Evolutionary conservation across 495 filamentous ascomycete genomes (phyloP).

Genomic region (Neurospora cerealis): DNA sequence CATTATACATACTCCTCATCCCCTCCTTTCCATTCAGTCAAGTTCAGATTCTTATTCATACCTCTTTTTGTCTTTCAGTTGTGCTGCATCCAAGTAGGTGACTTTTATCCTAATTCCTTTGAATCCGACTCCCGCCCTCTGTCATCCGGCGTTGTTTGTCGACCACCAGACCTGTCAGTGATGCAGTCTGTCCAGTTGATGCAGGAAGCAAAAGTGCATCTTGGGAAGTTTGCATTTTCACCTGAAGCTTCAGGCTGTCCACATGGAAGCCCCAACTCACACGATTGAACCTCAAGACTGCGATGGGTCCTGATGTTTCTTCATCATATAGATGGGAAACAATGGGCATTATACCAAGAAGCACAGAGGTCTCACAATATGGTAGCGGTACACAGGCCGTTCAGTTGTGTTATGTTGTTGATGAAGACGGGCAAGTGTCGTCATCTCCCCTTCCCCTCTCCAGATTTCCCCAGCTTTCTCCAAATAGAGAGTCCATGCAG

Average conservation of each 20-base stretch:
- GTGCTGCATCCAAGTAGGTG: not conserved
- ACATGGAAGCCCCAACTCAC: not conserved
- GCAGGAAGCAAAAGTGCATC: not conserved
- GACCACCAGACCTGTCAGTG: not conserved
- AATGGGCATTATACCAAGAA: not conserved
- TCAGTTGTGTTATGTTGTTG: not conserved
- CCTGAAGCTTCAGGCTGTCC: not conserved
- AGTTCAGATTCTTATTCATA: not conserved
- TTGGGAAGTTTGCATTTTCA: not conserved
- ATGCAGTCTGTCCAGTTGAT: not conserved
- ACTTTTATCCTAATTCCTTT: not conserved
- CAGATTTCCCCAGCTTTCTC: not conserved
- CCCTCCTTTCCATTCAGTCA: not conserved
- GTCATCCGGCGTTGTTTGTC: not conserved
- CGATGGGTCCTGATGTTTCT: not conserved
- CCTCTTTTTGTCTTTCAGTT: not conserved
- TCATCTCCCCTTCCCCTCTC: not conserved
- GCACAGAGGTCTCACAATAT: not conserved
- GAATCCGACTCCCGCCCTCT: not conserved
- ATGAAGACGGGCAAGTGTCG: not conserved
- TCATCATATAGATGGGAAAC: not conserved
- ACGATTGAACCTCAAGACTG: not conserved
- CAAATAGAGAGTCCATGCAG: not conserved
- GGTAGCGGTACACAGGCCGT: not conserved
- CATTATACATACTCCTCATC: not conserved